phyloP scores from a whole-genome alignment of 2,329 filamentous ascomycete species.

The Lasiodiplodia theobromae region DNA sequence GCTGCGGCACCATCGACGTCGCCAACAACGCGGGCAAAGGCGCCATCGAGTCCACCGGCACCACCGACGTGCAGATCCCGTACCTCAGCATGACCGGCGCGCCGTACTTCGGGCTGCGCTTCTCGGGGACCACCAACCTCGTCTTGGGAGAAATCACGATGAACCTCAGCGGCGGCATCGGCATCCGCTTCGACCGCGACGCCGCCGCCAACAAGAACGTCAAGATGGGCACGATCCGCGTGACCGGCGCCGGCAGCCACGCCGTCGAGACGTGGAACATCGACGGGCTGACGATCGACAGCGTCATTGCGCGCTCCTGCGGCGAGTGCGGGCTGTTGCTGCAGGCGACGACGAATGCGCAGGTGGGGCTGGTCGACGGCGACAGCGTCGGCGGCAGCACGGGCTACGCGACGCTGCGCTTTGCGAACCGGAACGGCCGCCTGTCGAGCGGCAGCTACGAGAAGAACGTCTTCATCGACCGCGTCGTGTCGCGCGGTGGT shows the following conservation, averaged over 20 bases:
- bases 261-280: constrained; percentile 68
- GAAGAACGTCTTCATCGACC: constrained; percentile 62
- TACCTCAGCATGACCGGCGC: constrained; percentile 65
- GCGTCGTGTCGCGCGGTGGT: constrained; percentile 62
- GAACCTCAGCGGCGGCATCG: constrained; percentile 62
- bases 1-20: constrained; percentile 63
- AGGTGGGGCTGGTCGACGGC: constrained; percentile 63
- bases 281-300: constrained; percentile 59
- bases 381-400: constrained; percentile 61
- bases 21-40: constrained; percentile 54
- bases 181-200: constrained; percentile 66
- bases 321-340: constrained; percentile 65
- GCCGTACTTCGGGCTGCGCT: constrained; percentile 65
- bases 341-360: constrained; percentile 61
- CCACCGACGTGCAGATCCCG: constrained; percentile 60
- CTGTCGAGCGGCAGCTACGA: constrained; percentile 57
- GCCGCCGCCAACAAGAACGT: constrained; percentile 61
- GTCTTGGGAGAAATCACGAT: constrained; percentile 61
- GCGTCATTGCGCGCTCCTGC: constrained; percentile 61
- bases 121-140: constrained; percentile 60
- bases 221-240: constrained; percentile 59
- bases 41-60: constrained; percentile 61
- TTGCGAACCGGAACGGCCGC: constrained; percentile 65
- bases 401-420: constrained; percentile 64
- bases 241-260: constrained; percentile 62